A percentile compares a stretch with the other conserved stretches of the same genome.
Conservation (phyloP, 805 yeast species). For the Pichia rugopelliculosa region DNA sequence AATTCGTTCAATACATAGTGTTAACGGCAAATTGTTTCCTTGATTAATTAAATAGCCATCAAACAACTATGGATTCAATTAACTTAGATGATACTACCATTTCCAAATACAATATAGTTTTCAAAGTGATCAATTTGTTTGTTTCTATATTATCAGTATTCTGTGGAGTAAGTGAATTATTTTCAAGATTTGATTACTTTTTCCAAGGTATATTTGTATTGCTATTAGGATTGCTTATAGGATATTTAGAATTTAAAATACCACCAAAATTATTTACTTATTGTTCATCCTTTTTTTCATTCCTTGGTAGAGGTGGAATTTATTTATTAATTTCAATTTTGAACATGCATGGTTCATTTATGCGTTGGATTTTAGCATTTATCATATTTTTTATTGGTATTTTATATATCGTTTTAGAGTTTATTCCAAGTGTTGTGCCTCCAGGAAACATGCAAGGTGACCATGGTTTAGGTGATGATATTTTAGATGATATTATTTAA, state of each 20-base stretch:
- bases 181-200: constrained; percentile 36
- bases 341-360: constrained; percentile 40
- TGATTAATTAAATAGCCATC: not conserved
- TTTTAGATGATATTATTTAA: constrained; percentile 28
- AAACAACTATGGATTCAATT: not conserved
- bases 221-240: constrained; percentile 46
- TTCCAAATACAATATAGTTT: not conserved
- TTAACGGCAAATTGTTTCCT: not conserved
- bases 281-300: constrained; percentile 62
- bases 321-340: constrained; percentile 45
- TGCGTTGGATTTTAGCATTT: constrained; percentile 53
- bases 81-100: not conserved
- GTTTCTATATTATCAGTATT: constrained; percentile 28
- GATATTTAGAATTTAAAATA: constrained; percentile 37
- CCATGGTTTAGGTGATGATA: constrained; percentile 30
- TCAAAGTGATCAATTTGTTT: not conserved
- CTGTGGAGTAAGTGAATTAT: constrained; percentile 43
- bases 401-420: constrained; percentile 55
- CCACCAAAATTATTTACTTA: constrained; percentile 59
- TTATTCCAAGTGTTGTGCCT: constrained; percentile 65
- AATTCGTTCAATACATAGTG: not conserved
- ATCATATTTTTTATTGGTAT: constrained; percentile 56
- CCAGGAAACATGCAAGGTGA: constrained; percentile 74
- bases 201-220: constrained; percentile 53
- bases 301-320: constrained; percentile 66